Base-by-base conservation (phyloP, 768 basidiomycete genomes). In the Pulveroboletus frians region DNA sequence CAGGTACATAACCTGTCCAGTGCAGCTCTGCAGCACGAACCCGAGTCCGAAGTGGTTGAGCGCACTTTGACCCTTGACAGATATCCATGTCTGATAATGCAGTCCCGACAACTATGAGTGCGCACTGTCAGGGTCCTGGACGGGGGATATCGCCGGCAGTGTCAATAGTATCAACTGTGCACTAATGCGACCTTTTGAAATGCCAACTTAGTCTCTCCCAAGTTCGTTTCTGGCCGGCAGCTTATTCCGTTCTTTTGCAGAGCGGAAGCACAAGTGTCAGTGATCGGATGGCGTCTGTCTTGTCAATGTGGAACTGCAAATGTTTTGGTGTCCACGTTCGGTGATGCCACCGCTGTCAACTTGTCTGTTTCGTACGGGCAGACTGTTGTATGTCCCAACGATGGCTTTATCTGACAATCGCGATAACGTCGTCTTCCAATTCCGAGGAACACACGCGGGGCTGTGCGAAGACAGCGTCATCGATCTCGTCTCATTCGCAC, bases 371-470 rank as follows among this genome's bases (percentile, higher is more conserved):
- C 23, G 23, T 26, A 26, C 23, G 23, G 6, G 23, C 23, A 6
- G 23, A 26, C 23, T 6, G 23, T 26, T 26, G 23, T 26, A 26
- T 26, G 23, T 26, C 23, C 23, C 11, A 32, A 15, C 29, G 26
- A 30, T 39, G 49, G 37, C 40, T 46, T 43, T 34, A 58, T 48
- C 39, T 29, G 44, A 51, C 46, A 32, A 39, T 39, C 43, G 44
- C 39, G 59, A 63, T 56, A 55, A 52, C 47, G n/a, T 11, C 11
- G 10, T 11, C 21, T 39, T 23, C 20, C 30, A 29, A 23, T 51
- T 63, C 59, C 61, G 59, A 61, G 59, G 59, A 17, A 43, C 29
- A 30, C 31, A 43, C 27, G 15, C 17, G 10, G 26, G 39, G 53
- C 50, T 56, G 46, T 49, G 44, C 37, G 38, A 13, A 43, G 38